A percentile compares a stretch with the other conserved stretches of the same genome.
phyloP scores from a whole-genome alignment of 176 grass and related monocot genomes.

The Miscanthus lutarioriparius region DNA sequence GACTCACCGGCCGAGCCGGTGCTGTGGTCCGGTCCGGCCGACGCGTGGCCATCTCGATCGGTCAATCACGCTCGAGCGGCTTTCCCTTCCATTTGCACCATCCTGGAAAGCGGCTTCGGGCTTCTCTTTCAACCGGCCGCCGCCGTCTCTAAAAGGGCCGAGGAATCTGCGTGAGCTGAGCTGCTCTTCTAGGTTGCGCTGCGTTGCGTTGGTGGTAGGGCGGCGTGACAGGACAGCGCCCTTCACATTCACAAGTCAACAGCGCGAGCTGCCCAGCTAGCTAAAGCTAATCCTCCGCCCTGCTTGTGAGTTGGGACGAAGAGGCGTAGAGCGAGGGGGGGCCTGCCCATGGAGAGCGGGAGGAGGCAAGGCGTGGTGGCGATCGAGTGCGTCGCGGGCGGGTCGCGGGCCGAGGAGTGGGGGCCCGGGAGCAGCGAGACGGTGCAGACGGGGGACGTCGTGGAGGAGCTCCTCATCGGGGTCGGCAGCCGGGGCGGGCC shows the following conservation, averaged over 20 bases:
- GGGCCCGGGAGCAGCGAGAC: slow-evolving; percentile 55
- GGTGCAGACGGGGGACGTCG: slow-evolving; percentile 79
- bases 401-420: slow-evolving; percentile 79
- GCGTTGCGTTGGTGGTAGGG: slow-evolving; percentile 26
- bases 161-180: slow-evolving; percentile 24
- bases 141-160: not conserved
- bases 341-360: slow-evolving; percentile 48
- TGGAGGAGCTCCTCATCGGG: slow-evolving; percentile 71
- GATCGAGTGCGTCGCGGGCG: slow-evolving; percentile 84
- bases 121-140: not conserved
- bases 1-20: not conserved
- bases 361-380: slow-evolving; percentile 52
- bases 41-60: not conserved
- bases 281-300: too few species aligned
- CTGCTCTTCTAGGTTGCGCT: not conserved
- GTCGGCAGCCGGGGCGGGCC: slow-evolving; percentile 42
- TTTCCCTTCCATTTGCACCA: not conserved
- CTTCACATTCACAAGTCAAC: too few species aligned
- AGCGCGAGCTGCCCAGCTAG: too few species aligned
- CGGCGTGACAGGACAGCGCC: not conserved
- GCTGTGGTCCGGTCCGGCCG: not conserved
- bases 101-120: not conserved
- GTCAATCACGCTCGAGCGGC: not conserved
- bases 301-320: not conserved
- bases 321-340: not conserved